phyloP scores from a whole-genome alignment of 805 yeast species.

The Myxozyma kluyveri region DNA sequence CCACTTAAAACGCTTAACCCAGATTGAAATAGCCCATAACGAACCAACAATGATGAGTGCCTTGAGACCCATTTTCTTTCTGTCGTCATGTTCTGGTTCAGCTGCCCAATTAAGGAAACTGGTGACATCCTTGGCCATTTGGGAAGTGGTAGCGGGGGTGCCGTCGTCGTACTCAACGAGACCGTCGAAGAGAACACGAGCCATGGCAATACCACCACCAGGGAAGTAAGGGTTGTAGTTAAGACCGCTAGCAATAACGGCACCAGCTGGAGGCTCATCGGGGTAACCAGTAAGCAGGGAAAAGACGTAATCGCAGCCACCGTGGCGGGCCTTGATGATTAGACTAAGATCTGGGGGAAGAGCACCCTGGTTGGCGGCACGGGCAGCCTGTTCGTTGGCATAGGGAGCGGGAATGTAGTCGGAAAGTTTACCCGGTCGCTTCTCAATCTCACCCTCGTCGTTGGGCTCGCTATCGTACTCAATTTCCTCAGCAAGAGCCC shows the following conservation, averaged over 20 bases:
- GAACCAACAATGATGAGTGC: slow-evolving; percentile 77
- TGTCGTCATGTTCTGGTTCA: slow-evolving; percentile 97
- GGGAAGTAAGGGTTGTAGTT: slow-evolving; percentile 99
- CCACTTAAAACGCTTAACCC: slow-evolving; percentile 99
- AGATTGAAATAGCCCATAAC: slow-evolving; percentile 75
- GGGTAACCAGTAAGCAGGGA: slow-evolving; percentile 96
- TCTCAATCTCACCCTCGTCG: slow-evolving; percentile 95
- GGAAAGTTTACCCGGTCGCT: slow-evolving; percentile 97
- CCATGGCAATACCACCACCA: slow-evolving; percentile 99
- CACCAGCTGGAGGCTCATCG: slow-evolving; percentile 96
- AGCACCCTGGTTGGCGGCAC: slow-evolving; percentile 99
- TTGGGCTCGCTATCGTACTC: slow-evolving; percentile 97
- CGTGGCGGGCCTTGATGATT: slow-evolving; percentile 98
- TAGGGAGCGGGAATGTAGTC: slow-evolving; percentile 94
- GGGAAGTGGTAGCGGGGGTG: slow-evolving; percentile 96
- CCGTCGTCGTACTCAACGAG: slow-evolving; percentile 98
- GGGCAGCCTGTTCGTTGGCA: slow-evolving; percentile 97
- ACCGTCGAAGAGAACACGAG: slow-evolving; percentile 94
- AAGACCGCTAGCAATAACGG: slow-evolving; percentile 82
- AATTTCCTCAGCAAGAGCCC: slow-evolving; percentile 90
- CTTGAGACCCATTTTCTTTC: slow-evolving; percentile 95
- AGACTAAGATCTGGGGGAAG: slow-evolving; percentile 96
- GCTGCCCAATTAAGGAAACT: slow-evolving; percentile 97
- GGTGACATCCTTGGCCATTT: slow-evolving; percentile 98
- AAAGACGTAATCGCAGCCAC: slow-evolving; percentile 94